Evolutionary conservation across 2,329 filamentous ascomycete genomes (phyloP), one percentile per base, ranked within the genome.

Genomic region (Arachnomyces sp.): DNA sequence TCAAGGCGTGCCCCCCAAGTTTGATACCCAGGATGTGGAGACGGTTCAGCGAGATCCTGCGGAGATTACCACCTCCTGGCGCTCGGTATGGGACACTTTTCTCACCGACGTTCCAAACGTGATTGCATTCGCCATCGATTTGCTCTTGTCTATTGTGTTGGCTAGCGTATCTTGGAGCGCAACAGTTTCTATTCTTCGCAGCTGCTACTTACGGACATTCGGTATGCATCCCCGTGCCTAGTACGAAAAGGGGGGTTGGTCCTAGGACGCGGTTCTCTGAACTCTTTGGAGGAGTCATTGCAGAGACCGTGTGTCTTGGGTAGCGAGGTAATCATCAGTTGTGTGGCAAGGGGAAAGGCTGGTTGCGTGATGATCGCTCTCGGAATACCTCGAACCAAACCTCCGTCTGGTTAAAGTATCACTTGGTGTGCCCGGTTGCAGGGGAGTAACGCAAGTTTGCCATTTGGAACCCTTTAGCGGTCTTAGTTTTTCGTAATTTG

Each of bases 261-360:
- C 6, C 4, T 16, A 40, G 30, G 61, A 60, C 4, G 59, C 60
- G 14, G 58, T 60, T 12, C 51, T 64, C 13, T 65, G 62, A 61
- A 59, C 59, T n/a, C 15, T 53, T 59, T 11, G 61, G 64, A 49
- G 61, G 56, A 7, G 61, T 61, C 7, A 61, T 65, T 28, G 59
- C 52, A 2, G n/a, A n/a, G n/a, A n/a, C n/a, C n/a, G 2, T 71
- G 66, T 65, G 66, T 72, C 47, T 68, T 66, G 43, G 70, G 72
- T 43, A 57, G 61, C 2, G 9, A 25, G 20, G 9, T 25, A 9
- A 25, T 25, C 20, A 5, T 5, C 9, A 25, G 9, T 25, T 9
- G 20, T 5, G 20, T 9, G 20, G 9, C 20, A 25, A 5, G 20
- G 20, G 20, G 20, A 25, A 25, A 25, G 20, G 9, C 9, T 9